Base-by-base conservation (phyloP, 2,329 filamentous ascomycete species). In the Neoarthrinium moseri region DNA sequence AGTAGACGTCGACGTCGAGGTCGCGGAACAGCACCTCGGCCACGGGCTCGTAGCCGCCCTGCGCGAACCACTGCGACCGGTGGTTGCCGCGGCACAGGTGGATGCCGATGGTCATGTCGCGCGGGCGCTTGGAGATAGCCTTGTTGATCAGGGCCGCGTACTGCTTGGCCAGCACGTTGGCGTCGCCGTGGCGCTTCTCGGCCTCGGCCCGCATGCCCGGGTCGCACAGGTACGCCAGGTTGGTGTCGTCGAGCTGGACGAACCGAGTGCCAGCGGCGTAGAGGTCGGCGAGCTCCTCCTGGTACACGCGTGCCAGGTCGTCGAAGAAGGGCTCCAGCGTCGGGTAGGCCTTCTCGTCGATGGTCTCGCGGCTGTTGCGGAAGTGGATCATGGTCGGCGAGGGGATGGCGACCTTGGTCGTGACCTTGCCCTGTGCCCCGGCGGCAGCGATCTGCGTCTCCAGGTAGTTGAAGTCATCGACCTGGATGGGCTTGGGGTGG, bases 331-430 rank as follows among this genome's bases (percentile, higher is more conserved):
- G 64, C 38, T 80, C 77, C 8, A 81, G 67, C 15, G 71, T 70
- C 5, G 77, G 77, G 60, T 81, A 81, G 7, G 75, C 74, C 34
- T 65, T 63, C 55, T 69, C 67, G 56, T 74, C 70, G 59, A 80
- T 80, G 54, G 68, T 69, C 18, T 77, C 74, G 24, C 77, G 68
- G 10, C 71, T 74, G 49, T 76, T 75, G 47, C 77, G 73, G 70
- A 81, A 81, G 59, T 81, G 77, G 41, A 80, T 71, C 77, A 80
- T 80, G n/a, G 78, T 81, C 11, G 78, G 78, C 32, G 66, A 72
- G 4, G 78, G 77, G 49, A 81, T 80, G 67, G 74, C 77, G 24
- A 81, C 77, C 60, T 81, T 81, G 32, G 73, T 69, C 3, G 66
- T 74, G 36, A 58, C 61, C 43, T 63, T 62, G 43, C 59, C 64